Base-by-base conservation (phyloP, 495 filamentous ascomycete species). In the Penicillium bialowiezense region DNA sequence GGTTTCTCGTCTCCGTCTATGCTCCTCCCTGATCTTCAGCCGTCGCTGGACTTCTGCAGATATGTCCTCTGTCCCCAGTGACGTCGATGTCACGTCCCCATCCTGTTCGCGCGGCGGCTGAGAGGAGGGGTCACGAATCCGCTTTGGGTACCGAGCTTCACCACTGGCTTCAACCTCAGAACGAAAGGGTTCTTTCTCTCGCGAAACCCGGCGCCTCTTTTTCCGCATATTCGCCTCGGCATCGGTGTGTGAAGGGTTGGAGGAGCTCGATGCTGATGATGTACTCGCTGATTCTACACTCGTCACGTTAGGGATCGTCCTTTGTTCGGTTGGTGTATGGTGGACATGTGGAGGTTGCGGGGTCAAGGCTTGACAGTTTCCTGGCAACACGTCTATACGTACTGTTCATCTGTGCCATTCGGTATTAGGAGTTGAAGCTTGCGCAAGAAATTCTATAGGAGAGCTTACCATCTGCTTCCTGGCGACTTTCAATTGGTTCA, bases 21-120 rank as follows among this genome's bases (percentile, higher is more conserved):
- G 49, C 42, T 71, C 67, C 34, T 74, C 70, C 38, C 67, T 68
- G 38, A 74, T 72, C 9, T 54, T 47, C 7, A 76, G 51, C 26
- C 73, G 58, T 29, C 69, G 60, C 44, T 71, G 68, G 3, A 76
- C 73, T 31, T 74, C 71, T 17, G 63, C 67, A 0, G 73, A 76
- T 26, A 76, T 76, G 41, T 76, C 73, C 41, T 76, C 73, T 20
- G 70, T 73, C n/a, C 71, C 70, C n/a, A 56, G 19, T 15, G 65
- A 55, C 3, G 63, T 52, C 0, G 64, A 58, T 13, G 58, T 56
- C 24, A n/a, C 7, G 13, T 32, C 7, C 14, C 13, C 26, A 43
- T 51, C 34, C 53, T 46, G 19, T 49, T 20, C 20, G 47, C 7
- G 10, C 6, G 45, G 17, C 62, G 62, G 18, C 62, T 56, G 37